A percentile compares a stretch with the other conserved stretches of the same genome.
phyloP scores from a whole-genome alignment of 2,329 filamentous ascomycete species.

The Lecanicillium sp. region DNA sequence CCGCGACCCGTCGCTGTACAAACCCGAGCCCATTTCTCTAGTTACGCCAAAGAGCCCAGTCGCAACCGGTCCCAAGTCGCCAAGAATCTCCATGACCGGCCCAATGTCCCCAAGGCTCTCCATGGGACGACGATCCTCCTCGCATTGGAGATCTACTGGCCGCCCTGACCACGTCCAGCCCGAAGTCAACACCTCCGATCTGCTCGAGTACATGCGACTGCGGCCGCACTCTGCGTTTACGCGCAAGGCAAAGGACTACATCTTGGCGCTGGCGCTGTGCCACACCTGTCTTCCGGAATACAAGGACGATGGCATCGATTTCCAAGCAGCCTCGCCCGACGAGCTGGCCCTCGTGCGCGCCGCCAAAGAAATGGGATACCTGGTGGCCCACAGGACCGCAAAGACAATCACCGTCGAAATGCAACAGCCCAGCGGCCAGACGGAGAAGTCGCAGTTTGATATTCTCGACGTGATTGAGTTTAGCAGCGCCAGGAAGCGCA shows the following conservation, averaged over 20 bases:
- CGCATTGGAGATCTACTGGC: conserved; percentile 41
- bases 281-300: conserved; percentile 86
- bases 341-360: conserved; percentile 80
- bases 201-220: conserved; percentile 69
- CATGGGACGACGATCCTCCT: conserved; percentile 35
- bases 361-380: conserved; percentile 76
- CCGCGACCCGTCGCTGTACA: conserved; percentile 19
- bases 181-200: conserved; percentile 59
- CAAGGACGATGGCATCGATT: conserved; percentile 60
- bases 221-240: conserved; percentile 73
- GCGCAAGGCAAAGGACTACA: conserved; percentile 70
- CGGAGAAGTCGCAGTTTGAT: conserved; percentile 59
- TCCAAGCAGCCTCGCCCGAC: conserved; percentile 84
- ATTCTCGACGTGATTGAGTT: conserved; percentile 87
- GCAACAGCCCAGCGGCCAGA: conserved; percentile 25
- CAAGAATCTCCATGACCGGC: conserved; percentile 16
- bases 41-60: too few relatives aligned
- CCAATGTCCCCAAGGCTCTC: conserved; percentile 22
- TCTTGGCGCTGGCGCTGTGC: conserved; percentile 78
- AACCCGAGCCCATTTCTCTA: conserved; percentile 15
- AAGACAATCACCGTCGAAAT: conserved; percentile 54
- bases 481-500: conserved; percentile 79
- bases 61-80: conserved; percentile 16
- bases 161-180: conserved; percentile 44
- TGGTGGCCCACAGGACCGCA: conserved; percentile 66